Base-by-base conservation (phyloP, 2,329 filamentous ascomycete genomes). In the Alternaria triticina region DNA sequence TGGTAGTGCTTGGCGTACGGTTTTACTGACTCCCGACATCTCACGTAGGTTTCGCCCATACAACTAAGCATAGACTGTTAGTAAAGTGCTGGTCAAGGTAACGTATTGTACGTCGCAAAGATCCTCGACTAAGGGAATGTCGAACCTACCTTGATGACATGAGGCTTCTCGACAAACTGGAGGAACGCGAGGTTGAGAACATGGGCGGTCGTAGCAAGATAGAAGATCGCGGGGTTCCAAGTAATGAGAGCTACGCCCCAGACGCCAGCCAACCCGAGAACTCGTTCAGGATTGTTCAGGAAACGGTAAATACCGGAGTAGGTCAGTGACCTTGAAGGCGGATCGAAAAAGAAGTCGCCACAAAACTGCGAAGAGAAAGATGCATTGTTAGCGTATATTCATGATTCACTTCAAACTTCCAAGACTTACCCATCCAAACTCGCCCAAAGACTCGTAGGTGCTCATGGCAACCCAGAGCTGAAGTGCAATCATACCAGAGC, bases 281-380 rank as follows among this genome's bases (percentile, higher is more conserved):
- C 90, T 60, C 95, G 91, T 80, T 99, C 96, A 0, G 96, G 96
- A 75, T 98, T 99, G 83, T 99, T 99, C 70, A 99, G 85, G 82
- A 97, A 99, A 51, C 96, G 93, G 80, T 99, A 99, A 74, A 99
- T 99, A 66, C 95, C 96, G 70, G 91, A 94, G 81, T 99, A 99
- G 1, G 93, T 98, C 65, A 98, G 86, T 30, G 75, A 77, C 81
- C 96, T 97, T 12, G 91, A 90, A 11, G 90, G 88, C 49, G 93
- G 91, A 65, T 97, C 93, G 77, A 96, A 97, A 85, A 99, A 98
- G 84, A 98, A 99, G 78, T 99, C 96, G 17, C 96, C 96, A 76
- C 94, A 98, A 84, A 98, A 98, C 25, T 40, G 36, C 36, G 17
- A 15, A 40, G 36, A 40, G 17, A 6, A 11, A 8, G 23, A 50